Conservation (phyloP, 805 yeast genomes). For the Scheffersomyces ergatensis region DNA sequence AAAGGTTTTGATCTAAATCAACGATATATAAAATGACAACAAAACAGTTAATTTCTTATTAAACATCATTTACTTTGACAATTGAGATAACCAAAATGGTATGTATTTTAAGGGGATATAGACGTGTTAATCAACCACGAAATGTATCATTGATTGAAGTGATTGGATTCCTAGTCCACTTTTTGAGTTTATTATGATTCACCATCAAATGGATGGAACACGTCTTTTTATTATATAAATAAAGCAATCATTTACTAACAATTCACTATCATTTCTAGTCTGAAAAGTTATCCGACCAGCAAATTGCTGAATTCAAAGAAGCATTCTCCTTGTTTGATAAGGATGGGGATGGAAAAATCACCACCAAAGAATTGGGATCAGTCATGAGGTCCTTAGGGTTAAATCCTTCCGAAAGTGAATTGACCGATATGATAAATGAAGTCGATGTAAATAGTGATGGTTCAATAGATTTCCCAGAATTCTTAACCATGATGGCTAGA, state of each 20-base stretch:
- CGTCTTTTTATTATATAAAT: too few relatives aligned
- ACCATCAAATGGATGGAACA: too few relatives aligned
- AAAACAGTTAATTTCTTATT: too few relatives aligned
- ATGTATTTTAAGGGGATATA: too few relatives aligned
- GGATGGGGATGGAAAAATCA: conserved; percentile 95
- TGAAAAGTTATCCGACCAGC: conserved; percentile 91
- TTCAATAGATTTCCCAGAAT: conserved; percentile 47
- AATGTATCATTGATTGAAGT: too few relatives aligned
- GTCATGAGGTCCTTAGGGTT: conserved; percentile 99
- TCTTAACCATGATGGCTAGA: conserved; percentile 43
- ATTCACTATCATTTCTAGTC: conserved; percentile 42
- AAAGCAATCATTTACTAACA: not conserved
- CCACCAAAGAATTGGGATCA: conserved; percentile 92
- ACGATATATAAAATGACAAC: too few relatives aligned
- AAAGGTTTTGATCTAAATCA: too few relatives aligned
- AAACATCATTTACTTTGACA: too few relatives aligned
- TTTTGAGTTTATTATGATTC: too few relatives aligned
- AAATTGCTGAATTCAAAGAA: conserved; percentile 95
- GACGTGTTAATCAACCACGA: too few relatives aligned
- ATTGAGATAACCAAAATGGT: too few relatives aligned
- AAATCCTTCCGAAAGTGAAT: conserved; percentile 94
- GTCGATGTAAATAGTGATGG: conserved; percentile 96
- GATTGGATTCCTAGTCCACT: too few relatives aligned
- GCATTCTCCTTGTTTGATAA: conserved; percentile 97
- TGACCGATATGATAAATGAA: conserved; percentile 95